These are phyloP conservation scores for Fusarium lyarnte DNA, from an alignment of 2,329 filamentous ascomycete species.

Conservation along the genomic window DNA sequence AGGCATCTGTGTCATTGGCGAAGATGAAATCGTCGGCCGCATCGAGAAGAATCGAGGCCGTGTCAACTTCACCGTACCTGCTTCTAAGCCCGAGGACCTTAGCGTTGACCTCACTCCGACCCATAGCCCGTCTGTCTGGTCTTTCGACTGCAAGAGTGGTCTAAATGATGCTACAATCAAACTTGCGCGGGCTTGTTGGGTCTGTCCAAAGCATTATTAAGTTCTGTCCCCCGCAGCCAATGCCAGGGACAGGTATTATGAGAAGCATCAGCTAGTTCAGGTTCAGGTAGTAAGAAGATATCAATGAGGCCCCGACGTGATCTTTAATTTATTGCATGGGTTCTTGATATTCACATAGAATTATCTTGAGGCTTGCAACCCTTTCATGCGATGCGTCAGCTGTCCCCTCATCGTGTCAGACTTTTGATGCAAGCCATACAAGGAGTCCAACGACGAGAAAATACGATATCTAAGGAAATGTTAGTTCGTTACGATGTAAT, in stretches of 20 bases:
- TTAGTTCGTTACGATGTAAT: rapidly evolving
- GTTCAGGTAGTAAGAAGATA: not conserved
- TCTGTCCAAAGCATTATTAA: not conserved
- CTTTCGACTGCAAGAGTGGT: not conserved
- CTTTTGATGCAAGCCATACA: not conserved
- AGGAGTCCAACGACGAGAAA: not conserved
- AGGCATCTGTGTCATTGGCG: not conserved
- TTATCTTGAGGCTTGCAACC: too few relatives aligned
- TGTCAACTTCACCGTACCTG: not conserved
- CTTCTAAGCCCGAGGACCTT: not conserved
- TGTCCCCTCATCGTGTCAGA: not conserved
- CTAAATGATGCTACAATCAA: not conserved
- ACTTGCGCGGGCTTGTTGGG: not conserved
- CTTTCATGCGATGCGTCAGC: rapidly evolving
- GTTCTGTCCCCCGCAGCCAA: not conserved
- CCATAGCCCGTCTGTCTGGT: not conserved
- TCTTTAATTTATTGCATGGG: not conserved
- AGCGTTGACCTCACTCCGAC: not conserved
- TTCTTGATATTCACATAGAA: too few relatives aligned
- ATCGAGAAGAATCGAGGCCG: not conserved
- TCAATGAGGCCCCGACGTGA: too few relatives aligned
- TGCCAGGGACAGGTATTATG: not conserved
- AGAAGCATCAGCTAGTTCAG: not conserved
- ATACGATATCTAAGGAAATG: not conserved
- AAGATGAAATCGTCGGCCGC: not conserved